These are phyloP conservation scores for Trichosporon sp. DNA, from an alignment of 1,284 basidiomycete species.

Conservation along the genomic window DNA sequence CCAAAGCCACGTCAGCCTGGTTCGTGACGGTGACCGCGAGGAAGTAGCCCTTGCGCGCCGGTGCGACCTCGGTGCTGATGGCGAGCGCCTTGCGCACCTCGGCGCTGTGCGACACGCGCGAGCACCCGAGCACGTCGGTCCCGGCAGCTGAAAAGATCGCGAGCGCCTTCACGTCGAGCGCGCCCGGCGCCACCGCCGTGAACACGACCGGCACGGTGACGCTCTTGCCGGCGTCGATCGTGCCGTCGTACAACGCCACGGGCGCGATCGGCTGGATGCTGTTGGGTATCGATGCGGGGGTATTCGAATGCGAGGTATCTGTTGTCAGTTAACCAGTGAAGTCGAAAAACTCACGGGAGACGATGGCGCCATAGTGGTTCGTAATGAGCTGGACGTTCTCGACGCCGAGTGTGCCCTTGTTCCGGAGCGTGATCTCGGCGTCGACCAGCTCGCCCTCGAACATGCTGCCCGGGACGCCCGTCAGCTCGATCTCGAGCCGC, in stretches of 20 bases:
- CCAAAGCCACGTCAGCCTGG: slow-evolving; percentile 12
- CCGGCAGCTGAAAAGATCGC: slow-evolving; percentile 24
- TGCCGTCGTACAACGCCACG: slow-evolving; percentile 15
- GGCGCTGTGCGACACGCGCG: slow-evolving; percentile 19
- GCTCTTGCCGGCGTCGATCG: slow-evolving; percentile 26
- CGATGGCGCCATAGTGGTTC: slow-evolving; percentile 28
- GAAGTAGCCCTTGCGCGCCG: slow-evolving; percentile 12
- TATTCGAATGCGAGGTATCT: slow-evolving; percentile 24
- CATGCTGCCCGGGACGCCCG: slow-evolving; percentile 28
- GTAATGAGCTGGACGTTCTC: slow-evolving; percentile 35
- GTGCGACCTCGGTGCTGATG: slow-evolving; percentile 6
- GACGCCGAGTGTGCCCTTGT: slow-evolving; percentile 37
- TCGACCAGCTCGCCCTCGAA: slow-evolving; percentile 40
- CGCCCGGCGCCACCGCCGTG: slow-evolving; percentile 18
- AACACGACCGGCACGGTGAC: slow-evolving; percentile 26
- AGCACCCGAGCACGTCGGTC: slow-evolving; percentile 13
- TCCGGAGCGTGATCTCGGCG: slow-evolving; percentile 33
- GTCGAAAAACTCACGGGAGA: not conserved
- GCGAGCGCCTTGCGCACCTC: slow-evolving; percentile 19
- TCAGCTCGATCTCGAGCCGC: slow-evolving; percentile 30
- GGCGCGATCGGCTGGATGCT: slow-evolving; percentile 20
- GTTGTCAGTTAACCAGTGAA: slow-evolving; percentile 5
- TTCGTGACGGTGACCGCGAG: slow-evolving; percentile 10
- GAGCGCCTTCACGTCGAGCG: slow-evolving; percentile 28
- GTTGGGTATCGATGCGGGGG: slow-evolving; percentile 26